A percentile compares a stretch with the other conserved stretches of the same genome.
Conservation (phyloP, 345 rosid genomes). For the Trapa bicornis region DNA sequence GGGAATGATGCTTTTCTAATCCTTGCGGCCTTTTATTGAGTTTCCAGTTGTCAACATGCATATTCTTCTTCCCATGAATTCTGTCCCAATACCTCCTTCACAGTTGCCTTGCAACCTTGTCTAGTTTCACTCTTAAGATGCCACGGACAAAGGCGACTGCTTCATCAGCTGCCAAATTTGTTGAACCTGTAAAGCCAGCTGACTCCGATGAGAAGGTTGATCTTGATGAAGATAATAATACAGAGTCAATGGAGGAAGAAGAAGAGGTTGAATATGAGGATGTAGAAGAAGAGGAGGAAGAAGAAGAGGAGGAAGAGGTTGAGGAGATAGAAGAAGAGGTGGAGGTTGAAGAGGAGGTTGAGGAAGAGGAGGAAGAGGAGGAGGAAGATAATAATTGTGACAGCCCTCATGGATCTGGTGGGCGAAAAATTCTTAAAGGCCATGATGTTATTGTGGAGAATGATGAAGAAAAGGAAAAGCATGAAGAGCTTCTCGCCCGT, state of each 20-base stretch:
- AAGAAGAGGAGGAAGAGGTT: conserved; percentile 41
- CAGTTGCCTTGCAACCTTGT: conserved; percentile 74
- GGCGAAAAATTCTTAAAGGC: conserved; percentile 13
- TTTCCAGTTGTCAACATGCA: conserved; percentile 59
- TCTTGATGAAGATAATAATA: conserved; percentile 55
- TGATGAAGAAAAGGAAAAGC: conserved; percentile 44
- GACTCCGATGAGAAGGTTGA: conserved; percentile 62
- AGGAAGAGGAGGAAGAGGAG: conserved; percentile 33
- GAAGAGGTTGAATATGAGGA: conserved; percentile 68
- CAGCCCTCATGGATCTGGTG: conserved; percentile 12
- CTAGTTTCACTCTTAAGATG: conserved; percentile 63
- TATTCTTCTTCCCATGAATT: conserved; percentile 60
- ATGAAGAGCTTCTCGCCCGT: conserved; percentile 57
- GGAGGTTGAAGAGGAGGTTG: conserved; percentile 41
- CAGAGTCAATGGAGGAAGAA: conserved; percentile 66
- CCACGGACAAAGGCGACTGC: conserved; percentile 57
- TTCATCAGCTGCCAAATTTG: conserved; percentile 29
- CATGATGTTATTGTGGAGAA: conserved; percentile 28
- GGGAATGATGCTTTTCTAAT: conserved; percentile 45
- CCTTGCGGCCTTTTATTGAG: conserved; percentile 73
- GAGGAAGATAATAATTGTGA: conserved; percentile 17
- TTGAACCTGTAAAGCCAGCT: conserved; percentile 37
- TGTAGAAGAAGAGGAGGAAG: conserved; percentile 6
- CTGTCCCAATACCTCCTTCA: conserved; percentile 76
- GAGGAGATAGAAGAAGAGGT: conserved; percentile 25